Evolutionary conservation across 1,284 basidiomycete genomes (phyloP), one percentile per base, ranked within the genome.

Genomic region (Ustilago crameri): DNA sequence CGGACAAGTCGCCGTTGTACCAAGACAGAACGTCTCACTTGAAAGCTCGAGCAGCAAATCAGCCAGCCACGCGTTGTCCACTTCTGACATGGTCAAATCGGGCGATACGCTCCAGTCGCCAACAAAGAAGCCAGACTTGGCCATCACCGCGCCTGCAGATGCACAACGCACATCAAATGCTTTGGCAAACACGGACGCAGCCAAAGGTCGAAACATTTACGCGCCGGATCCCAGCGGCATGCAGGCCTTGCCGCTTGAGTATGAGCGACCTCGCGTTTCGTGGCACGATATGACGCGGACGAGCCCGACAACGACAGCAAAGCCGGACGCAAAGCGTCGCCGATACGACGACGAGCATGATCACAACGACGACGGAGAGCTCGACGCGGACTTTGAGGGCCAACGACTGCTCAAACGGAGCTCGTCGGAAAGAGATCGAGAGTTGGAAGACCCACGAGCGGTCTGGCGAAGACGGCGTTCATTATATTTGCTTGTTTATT

Each of bases 401-500:
- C 54, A 68, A 46, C 58, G 54, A 1, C 30, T 61, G 43, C 65
- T 68, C 27, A 62, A 62, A 15, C 9, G 47, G 12, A 46, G 10
- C 43, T 10, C 51, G 5, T 38, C 43, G 20, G 54, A 62, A n/a
- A 50, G 59, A 2, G 65, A 60, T 14, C 62, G 34, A 4, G 49
- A 51, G 3, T 1, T 48, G 12, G 59, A 65, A n/a, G 42, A 63
- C 14, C 49, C 69, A 15, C 58, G 60, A 9, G 52, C 35, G 5
- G 52, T 60, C 2, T 73, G 70, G 70, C 55, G 61, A 2, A 51
- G 57, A 17, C 59, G 67, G 17, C 52, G 72, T 3, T 57, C 54
- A 4, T 32, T 70, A 32, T 78, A 78, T 46, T 38, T 76, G 38
- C 46, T 75, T 43, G 68, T 78, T 7, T 78, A 76, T 52, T 71